phyloP scores from a whole-genome alignment of 108 stramenopile genomes.

The Skeletonema potamos region DNA sequence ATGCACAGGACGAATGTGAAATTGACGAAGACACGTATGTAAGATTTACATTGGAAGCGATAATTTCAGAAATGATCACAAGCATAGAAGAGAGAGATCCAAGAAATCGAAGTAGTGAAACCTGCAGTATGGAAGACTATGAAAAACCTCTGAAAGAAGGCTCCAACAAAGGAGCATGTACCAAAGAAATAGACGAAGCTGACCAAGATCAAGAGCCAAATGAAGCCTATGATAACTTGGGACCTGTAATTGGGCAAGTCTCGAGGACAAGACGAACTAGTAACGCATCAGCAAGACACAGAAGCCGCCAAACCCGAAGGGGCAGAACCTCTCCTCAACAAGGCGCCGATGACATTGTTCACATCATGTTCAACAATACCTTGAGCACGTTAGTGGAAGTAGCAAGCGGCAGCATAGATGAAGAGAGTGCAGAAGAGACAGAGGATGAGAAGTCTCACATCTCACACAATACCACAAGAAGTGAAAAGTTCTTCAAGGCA shows the following conservation, averaged over 20 bases:
- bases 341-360: conserved; percentile 4
- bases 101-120: neutral
- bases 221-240: neutral
- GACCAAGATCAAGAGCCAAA: neutral
- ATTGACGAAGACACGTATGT: neutral
- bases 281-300: neutral
- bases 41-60: neutral
- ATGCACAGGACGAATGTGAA: neutral
- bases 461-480: neutral
- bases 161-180: neutral
- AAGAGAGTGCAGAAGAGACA: conserved; percentile 21
- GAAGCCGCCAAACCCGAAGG: conserved; percentile 12
- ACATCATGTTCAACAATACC: conserved; percentile 26
- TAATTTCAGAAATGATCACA: neutral
- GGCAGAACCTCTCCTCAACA: neutral
- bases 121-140: neutral
- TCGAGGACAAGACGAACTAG: neutral
- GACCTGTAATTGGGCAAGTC: neutral
- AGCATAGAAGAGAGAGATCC: neutral
- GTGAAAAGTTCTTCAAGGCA: conserved; percentile 26
- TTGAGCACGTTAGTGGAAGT: conserved; percentile 24
- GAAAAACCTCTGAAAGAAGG: neutral
- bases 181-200: neutral
- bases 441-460: conserved; percentile 3
- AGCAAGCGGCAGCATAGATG: conserved; percentile 1